Base-by-base conservation (phyloP, 2,329 filamentous ascomycete genomes). In the Aspergillus sergii region DNA sequence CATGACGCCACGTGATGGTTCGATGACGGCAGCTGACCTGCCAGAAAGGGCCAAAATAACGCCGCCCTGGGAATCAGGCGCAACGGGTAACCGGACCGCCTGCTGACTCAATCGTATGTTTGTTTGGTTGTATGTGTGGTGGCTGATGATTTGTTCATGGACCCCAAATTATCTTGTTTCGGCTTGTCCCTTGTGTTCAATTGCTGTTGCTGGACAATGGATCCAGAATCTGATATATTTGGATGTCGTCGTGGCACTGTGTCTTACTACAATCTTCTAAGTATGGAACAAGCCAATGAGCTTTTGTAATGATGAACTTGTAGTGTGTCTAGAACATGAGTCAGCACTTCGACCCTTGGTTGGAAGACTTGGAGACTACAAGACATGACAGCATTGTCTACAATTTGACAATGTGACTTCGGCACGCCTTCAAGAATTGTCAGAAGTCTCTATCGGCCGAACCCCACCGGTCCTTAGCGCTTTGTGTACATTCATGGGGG, bases 1-100 rank as follows among this genome's bases (percentile, higher is more conserved):
- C 32, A 66, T 71, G 64, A 68, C 68, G 67, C 72, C 73, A 75
- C 73, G 73, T 75, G 72, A 73, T 72, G 68, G 62, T 54, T 63
- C 21, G 56, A 71, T 67, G 69, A 70, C 65, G 63, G 63, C 69
- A 72, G 68, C 67, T 69, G 68, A 70, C 67, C 66, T 64, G 60
- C 60, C 53, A 46, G 41, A 53, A 57, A 26, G 30, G 58, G 48
- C 55, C 62, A 60, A 63, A 57, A 60, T 61, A 48, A 41, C 55
- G 60, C 54, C 50, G 41, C 28, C 56, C 32, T 39, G 16, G 26
- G 5, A 51, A 32, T 51, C 28, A 32, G 28, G 28, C 28, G 48
- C 28, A 51, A 32, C 48, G 26, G 51, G 21, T 55, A 55, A 23
- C n/a, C 51, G 51, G 51, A 28, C 51, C 51, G 51, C n/a, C 30